Evolutionary conservation across 305 asterid genomes (phyloP).

Genomic region (Fraxinus latifolia): DNA sequence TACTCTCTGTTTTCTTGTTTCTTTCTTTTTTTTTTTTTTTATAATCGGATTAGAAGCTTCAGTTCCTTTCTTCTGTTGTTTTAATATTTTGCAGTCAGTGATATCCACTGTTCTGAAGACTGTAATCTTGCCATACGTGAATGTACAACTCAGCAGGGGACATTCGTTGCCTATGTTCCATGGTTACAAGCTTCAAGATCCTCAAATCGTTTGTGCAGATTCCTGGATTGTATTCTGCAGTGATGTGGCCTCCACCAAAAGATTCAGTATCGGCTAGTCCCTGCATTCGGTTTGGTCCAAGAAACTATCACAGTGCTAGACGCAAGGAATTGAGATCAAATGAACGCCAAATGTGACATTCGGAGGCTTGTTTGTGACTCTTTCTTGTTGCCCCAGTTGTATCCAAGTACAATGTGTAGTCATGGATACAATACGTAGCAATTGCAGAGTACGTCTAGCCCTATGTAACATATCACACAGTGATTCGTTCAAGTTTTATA

Average conservation of each 20-base stretch:
- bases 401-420: not conserved
- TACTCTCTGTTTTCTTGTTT: not conserved
- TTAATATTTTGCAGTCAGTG: constrained; percentile 49
- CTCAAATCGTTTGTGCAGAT: constrained; percentile 45
- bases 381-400: not conserved
- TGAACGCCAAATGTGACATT: not conserved
- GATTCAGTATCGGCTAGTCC: not conserved
- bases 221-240: constrained; percentile 63
- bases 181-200: constrained; percentile 64
- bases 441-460: not conserved
- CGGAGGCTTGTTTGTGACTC: not conserved
- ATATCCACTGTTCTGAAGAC: constrained; percentile 58
- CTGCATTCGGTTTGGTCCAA: not conserved
- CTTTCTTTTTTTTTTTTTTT: not conserved
- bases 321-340: not conserved
- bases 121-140: constrained; percentile 63
- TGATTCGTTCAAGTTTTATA: not conserved
- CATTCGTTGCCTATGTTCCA: constrained; percentile 49
- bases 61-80: not conserved
- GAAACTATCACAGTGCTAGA: not conserved
- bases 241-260: constrained; percentile 40
- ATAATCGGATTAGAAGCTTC: not conserved
- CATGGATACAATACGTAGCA: not conserved
- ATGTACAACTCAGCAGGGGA: constrained; percentile 57
- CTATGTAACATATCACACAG: not conserved